Conservation (phyloP, 129 eudicot species). For the Artemisia tridentata region DNA sequence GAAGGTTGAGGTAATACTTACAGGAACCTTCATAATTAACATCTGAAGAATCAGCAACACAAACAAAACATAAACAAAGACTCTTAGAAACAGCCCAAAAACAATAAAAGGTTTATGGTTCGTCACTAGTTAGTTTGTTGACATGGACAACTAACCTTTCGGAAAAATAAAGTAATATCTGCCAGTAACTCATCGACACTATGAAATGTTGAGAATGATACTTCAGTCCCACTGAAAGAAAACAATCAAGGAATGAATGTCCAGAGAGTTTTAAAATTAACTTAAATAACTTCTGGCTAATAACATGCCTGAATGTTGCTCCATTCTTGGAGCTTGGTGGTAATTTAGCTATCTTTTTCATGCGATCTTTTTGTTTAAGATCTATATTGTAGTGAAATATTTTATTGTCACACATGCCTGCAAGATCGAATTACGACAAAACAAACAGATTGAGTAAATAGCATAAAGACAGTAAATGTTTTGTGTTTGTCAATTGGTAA, state of each 20-base stretch:
- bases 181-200: constrained; percentile 43
- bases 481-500: constrained; percentile 4
- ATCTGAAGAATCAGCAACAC: constrained; percentile 51
- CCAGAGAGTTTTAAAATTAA: neutral
- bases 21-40: constrained; percentile 61
- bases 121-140: neutral
- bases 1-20: constrained; percentile 41
- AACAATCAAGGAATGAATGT: constrained; percentile 11
- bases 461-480: constrained; percentile 11
- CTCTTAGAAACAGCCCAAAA: constrained; percentile 4
- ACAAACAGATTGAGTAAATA: constrained; percentile 10
- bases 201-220: constrained; percentile 48
- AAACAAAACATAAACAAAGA: constrained; percentile 7
- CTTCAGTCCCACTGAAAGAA: constrained; percentile 84
- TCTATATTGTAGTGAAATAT: constrained; percentile 59
- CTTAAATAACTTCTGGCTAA: constrained; percentile 8
- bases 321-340: constrained; percentile 64
- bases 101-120: neutral
- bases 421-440: constrained; percentile 14
- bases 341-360: constrained; percentile 46
- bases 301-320: constrained; percentile 72
- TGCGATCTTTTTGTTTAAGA: constrained; percentile 49
- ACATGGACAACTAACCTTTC: constrained; percentile 49
- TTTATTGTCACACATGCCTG: constrained; percentile 59
- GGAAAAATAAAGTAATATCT: constrained; percentile 44